phyloP scores from a whole-genome alignment of 1,284 basidiomycete genomes.

The Tetrapyrgos nigripes region DNA sequence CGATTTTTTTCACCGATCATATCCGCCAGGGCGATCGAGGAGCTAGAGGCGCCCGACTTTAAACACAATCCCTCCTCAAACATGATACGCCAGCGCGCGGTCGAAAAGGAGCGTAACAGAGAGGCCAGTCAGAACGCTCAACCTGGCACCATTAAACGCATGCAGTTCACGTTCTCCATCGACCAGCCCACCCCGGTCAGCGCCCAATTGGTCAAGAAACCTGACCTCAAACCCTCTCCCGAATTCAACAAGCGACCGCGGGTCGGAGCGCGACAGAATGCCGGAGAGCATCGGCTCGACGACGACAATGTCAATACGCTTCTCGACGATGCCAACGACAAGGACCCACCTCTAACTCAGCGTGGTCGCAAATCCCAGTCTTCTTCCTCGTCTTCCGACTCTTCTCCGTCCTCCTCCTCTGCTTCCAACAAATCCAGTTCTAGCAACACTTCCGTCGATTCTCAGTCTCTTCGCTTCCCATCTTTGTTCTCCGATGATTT shows the following conservation, averaged over 20 bases:
- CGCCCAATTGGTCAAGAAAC: slow-evolving; percentile 59
- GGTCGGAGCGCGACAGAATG: slow-evolving; percentile 9
- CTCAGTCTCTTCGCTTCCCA: slow-evolving; percentile 61
- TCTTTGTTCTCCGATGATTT: slow-evolving; percentile 76
- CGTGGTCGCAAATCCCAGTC: slow-evolving; percentile 42
- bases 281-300: slow-evolving; percentile 17
- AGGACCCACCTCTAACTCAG: slow-evolving; percentile 46
- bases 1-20: slow-evolving; percentile 28
- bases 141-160: slow-evolving; percentile 77
- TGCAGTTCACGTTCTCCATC: slow-evolving; percentile 86
- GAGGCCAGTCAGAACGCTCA: slow-evolving; percentile 67
- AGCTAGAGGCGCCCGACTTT: slow-evolving; percentile 80
- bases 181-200: slow-evolving; percentile 65
- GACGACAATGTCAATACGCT: slow-evolving; percentile 33
- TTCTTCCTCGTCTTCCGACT: slow-evolving; percentile 12
- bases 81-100: slow-evolving; percentile 77
- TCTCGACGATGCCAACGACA: slow-evolving; percentile 36
- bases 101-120: slow-evolving; percentile 78
- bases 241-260: slow-evolving; percentile 62
- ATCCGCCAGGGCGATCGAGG: slow-evolving; percentile 70
- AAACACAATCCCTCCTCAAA: slow-evolving; percentile 75
- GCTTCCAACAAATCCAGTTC: neutral
- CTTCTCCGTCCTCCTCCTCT: slow-evolving; percentile 4
- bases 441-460: slow-evolving; percentile 29
- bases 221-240: slow-evolving; percentile 69